Percentiles rank a stretch among this genome's conserved stretches.
Conservation (phyloP, 1,284 basidiomycete genomes). For the Cryptococcus maquisensis region DNA sequence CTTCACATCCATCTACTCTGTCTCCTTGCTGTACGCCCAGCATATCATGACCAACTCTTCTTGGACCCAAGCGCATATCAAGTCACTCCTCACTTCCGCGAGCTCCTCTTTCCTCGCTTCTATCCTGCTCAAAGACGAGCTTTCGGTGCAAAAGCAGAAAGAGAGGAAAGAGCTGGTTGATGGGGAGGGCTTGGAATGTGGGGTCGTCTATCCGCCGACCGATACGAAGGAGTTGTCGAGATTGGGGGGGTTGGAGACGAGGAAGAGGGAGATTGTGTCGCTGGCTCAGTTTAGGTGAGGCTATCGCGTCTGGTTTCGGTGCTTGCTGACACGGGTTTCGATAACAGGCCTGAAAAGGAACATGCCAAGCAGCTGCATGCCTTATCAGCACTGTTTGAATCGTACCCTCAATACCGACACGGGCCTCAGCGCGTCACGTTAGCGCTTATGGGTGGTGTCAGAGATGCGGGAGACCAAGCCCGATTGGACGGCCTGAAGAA, state of each 20-base stretch:
- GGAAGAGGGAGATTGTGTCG: conserved; percentile 70
- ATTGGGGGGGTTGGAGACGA: conserved; percentile 58
- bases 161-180: conserved; percentile 16
- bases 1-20: conserved; percentile 78
- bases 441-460: conserved; percentile 71
- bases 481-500: conserved; percentile 62
- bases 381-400: conserved; percentile 59
- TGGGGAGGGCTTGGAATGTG: conserved; percentile 23
- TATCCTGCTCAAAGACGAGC: conserved; percentile 37
- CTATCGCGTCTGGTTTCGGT: not conserved
- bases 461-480: conserved; percentile 68
- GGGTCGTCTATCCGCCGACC: conserved; percentile 85
- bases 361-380: conserved; percentile 75
- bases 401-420: conserved; percentile 56
- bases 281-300: conserved; percentile 83
- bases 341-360: conserved; percentile 79
- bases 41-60: conserved; percentile 85
- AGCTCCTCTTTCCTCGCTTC: conserved; percentile 23
- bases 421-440: conserved; percentile 24
- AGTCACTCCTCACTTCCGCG: conserved; percentile 57
- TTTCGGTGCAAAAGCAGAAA: conserved; percentile 12
- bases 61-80: conserved; percentile 87
- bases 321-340: not conserved
- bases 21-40: conserved; percentile 67
- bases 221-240: conserved; percentile 70